These are phyloP conservation scores for Galerina sulciceps DNA, from an alignment of 768 basidiomycete genomes.

Conservation along the genomic window DNA sequence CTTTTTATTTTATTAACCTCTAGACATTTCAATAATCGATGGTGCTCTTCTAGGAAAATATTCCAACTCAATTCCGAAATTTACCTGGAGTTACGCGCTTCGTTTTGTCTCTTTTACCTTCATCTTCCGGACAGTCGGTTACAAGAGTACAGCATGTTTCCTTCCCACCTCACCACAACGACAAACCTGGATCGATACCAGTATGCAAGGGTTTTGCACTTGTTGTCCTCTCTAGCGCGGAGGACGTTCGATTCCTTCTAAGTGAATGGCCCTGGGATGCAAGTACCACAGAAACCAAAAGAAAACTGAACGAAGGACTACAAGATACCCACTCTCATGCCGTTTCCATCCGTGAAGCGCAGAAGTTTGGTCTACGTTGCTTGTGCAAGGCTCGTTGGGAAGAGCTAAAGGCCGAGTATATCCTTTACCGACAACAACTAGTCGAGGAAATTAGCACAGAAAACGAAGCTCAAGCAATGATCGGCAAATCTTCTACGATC, in stretches of 20 bases:
- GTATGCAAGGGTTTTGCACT: slow-evolving; percentile 80
- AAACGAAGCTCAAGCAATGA: slow-evolving; percentile 12
- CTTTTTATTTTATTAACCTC: not conserved
- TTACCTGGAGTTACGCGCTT: slow-evolving; percentile 55
- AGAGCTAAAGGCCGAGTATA: slow-evolving; percentile 67
- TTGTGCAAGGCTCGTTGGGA: slow-evolving; percentile 67
- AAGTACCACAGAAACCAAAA: not conserved
- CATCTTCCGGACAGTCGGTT: slow-evolving; percentile 5
- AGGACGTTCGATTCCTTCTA: slow-evolving; percentile 47
- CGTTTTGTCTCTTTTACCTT: slow-evolving; percentile 36
- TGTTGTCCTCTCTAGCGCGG: slow-evolving; percentile 50
- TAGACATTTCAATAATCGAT: not conserved
- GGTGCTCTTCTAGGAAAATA: slow-evolving; percentile 59
- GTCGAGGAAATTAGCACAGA: slow-evolving; percentile 48
- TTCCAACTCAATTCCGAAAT: slow-evolving; percentile 59
- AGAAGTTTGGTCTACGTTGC: slow-evolving; percentile 61
- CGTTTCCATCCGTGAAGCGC: slow-evolving; percentile 41
- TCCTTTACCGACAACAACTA: slow-evolving; percentile 60
- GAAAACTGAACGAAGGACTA: slow-evolving; percentile 3
- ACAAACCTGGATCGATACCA: slow-evolving; percentile 55
- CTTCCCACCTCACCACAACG: slow-evolving; percentile 68
- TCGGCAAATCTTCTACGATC: not conserved
- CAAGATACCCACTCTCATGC: not conserved
- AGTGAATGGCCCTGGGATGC: slow-evolving; percentile 66
- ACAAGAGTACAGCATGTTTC: slow-evolving; percentile 53